A percentile compares a stretch with the other conserved stretches of the same genome.
Conservation (phyloP, 1,284 basidiomycete genomes). For the Ustilago lituana region DNA sequence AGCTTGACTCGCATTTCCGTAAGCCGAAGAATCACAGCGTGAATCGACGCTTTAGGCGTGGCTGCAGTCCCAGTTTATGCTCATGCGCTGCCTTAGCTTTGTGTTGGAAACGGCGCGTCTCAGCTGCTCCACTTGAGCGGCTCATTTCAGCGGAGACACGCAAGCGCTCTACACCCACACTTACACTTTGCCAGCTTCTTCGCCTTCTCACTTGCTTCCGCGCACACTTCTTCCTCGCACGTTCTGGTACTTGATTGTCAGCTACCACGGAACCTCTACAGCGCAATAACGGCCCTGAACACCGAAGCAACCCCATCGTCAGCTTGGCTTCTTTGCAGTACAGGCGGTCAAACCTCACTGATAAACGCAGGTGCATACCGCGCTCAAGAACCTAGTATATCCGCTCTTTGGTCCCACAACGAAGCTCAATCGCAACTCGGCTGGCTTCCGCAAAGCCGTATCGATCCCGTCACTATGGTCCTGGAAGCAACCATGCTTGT, state of each 20-base stretch:
- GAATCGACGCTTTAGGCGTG: background rate
- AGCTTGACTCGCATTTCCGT: slow-evolving; percentile 7
- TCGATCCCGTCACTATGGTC: slow-evolving; percentile 46
- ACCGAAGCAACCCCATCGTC: too few species aligned
- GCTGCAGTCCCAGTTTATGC: slow-evolving; percentile 5
- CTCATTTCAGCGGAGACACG: slow-evolving; percentile 19
- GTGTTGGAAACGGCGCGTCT: slow-evolving; percentile 19
- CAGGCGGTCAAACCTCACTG: too few species aligned
- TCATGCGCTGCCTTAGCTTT: slow-evolving; percentile 6
- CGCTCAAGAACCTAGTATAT: too few species aligned
- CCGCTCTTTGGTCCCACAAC: too few species aligned
- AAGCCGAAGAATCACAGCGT: slow-evolving; percentile 19
- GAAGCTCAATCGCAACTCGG: background rate
- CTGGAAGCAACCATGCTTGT: slow-evolving; percentile 68
- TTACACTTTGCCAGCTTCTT: slow-evolving; percentile 2
- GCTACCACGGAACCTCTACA: too few species aligned
- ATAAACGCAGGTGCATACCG: too few species aligned
- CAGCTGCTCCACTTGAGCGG: slow-evolving; percentile 21
- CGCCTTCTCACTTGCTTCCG: background rate
- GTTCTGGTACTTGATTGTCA: too few species aligned
- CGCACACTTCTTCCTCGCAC: too few species aligned
- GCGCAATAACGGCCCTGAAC: too few species aligned
- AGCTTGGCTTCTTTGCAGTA: too few species aligned
- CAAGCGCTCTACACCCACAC: slow-evolving; percentile 27
- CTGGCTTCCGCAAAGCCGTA: slow-evolving; percentile 13